Evolutionary conservation across 345 rosid genomes (phyloP).

Genomic region (Brassica napus): Da-Ae NC_063447.1:62510001-62510500

Average conservation of each 20-base stretch:
- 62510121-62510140: slow-evolving; percentile 36
- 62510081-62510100: slow-evolving; percentile 32
- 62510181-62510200: background rate
- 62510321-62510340: slow-evolving; percentile 31
- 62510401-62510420: background rate
- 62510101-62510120: slow-evolving; percentile 20
- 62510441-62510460: background rate
- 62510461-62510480: background rate
- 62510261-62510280: background rate
- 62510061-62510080: slow-evolving; percentile 39
- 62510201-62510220: slow-evolving; percentile 10
- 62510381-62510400: background rate
- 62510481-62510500: background rate
- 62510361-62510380: slow-evolving; percentile 6
- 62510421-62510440: background rate
- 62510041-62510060: slow-evolving; percentile 30
- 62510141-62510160: slow-evolving; percentile 26
- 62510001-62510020: slow-evolving; percentile 12
- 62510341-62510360: slow-evolving; percentile 24
- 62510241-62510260: background rate
- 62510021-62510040: slow-evolving; percentile 29
- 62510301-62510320: slow-evolving; percentile 35
- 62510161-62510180: slow-evolving; percentile 22
- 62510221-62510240: slow-evolving; percentile 6
- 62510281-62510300: slow-evolving; percentile 36